These are phyloP conservation scores for Amyloporia xantha DNA, from an alignment of 768 basidiomycete genomes.

Conservation along the genomic window DNA sequence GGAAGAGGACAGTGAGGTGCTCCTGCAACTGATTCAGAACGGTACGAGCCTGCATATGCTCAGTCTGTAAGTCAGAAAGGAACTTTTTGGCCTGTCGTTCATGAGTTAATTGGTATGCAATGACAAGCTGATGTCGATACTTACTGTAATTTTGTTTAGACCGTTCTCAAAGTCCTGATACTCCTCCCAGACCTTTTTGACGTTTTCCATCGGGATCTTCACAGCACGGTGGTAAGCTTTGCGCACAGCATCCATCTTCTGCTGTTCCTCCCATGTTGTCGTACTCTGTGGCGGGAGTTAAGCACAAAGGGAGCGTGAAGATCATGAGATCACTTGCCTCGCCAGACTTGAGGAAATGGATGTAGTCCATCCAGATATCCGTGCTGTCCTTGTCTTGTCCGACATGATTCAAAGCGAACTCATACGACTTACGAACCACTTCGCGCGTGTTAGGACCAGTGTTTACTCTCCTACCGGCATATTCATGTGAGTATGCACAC, in stretches of 20 bases:
- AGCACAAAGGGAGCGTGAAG: background rate
- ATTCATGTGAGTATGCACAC: slow-evolving; percentile 10
- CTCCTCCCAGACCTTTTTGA: slow-evolving; percentile 90
- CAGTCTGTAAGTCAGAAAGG: slow-evolving; percentile 84
- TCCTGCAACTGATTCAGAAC: slow-evolving; percentile 77
- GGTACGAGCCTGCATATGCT: slow-evolving; percentile 92
- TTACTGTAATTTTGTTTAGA: slow-evolving; percentile 79
- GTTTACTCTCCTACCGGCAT: slow-evolving; percentile 53
- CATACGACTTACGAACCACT: slow-evolving; percentile 81
- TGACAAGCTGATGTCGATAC: slow-evolving; percentile 13
- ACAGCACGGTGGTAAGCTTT: slow-evolving; percentile 92
- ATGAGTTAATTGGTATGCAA: background rate
- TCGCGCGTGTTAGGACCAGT: slow-evolving; percentile 63
- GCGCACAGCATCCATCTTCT: slow-evolving; percentile 89
- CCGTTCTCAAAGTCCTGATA: slow-evolving; percentile 87
- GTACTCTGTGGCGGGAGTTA: slow-evolving; percentile 32
- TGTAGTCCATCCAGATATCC: slow-evolving; percentile 91
- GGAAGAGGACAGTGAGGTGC: slow-evolving; percentile 56
- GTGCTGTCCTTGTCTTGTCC: slow-evolving; percentile 91
- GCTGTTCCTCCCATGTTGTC: slow-evolving; percentile 92
- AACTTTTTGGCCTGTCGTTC: slow-evolving; percentile 81
- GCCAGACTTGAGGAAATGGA: slow-evolving; percentile 77
- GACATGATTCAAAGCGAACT: slow-evolving; percentile 84
- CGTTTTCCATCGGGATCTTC: slow-evolving; percentile 89
- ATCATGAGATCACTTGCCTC: slow-evolving; percentile 44